Evolutionary conservation across 495 filamentous ascomycete species (phyloP), one percentile per base, ranked within the genome.

Genomic region (Hyaloscypha finlandica): DNA sequence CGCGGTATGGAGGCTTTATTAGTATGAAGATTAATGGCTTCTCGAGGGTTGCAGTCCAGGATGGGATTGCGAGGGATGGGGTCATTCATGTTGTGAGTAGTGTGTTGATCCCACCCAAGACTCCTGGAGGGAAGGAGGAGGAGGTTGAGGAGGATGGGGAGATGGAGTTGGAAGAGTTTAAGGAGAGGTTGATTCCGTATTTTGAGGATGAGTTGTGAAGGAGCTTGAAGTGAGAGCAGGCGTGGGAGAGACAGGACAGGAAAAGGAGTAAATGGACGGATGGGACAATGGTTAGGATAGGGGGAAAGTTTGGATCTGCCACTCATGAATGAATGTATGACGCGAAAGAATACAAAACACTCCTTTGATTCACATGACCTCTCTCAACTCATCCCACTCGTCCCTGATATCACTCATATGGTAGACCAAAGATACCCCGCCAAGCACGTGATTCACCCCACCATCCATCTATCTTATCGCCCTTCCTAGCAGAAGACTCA

Each of bases 81-180:
- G 89, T 91, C 35, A 79, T 94, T 35, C 93, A 96, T 68, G 86
- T 92, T 51, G 77, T 94, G 8, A 78, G 81, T 53, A 80, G 80
- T 56, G 87, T 96, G 1, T 74, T 96, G 64, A 85, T 96, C 71
- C 93, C 93, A 70, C 92, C 92, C 74, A 84, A 82, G 53, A 70
- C 81, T 32, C 78, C 75, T 42, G 72, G 75, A 20, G 69, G 64
- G 16, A n/a, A 22, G 6, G 33, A 20, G 4, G 30, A 73, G 51
- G 73, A 76, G 22, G 80, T 79, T 69, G 74, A 74, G 1, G 83
- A 75, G 3, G 83, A 81, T 52, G 83, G 78, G 57, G 86, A 87
- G 73, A 77, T 91, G 72, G 81, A 74, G 5, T 80, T 92, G 20
- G 86, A 89, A 67, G 90, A 91, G 31, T 81, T 94, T 63, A 72